Evolutionary conservation across 2,329 filamentous ascomycete genomes (phyloP), one percentile per base, ranked within the genome.

Genomic region (Colletotrichum viniferum): DNA sequence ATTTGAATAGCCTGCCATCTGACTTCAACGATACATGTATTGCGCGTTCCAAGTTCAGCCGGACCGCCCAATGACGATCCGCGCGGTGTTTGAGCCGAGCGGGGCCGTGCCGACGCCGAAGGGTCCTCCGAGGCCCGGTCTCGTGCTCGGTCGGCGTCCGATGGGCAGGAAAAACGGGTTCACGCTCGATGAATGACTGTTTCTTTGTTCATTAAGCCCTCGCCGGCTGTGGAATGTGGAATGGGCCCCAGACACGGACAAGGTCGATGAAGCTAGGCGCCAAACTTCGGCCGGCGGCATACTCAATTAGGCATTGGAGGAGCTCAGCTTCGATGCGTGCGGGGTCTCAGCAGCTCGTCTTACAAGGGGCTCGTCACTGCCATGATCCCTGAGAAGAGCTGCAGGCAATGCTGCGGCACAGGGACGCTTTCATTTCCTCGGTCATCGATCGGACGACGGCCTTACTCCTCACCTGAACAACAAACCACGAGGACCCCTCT

Each of bases 301-400:
- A 60, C 36, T 48, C 58, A 24, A 69, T 62, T 52, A 14, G 26
- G 36, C 34, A 28, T 62, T 61, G 36, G 36, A 34, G 58, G 18
- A n/a, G 58, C 56, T 62, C 67, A 69, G 56, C 58, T 61, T 58
- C 67, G 34, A 61, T 32, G 67, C 56, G 28, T 69, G 67, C 67
- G 67, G 67, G 67, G 67, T 69, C 67, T 61, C 67, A 69, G 56
- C 58, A 61, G 67, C 34, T 48, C 55, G 10, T n/a, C 52, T 48
- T 61, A 48, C 66, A 69, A 60, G 67, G 67, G 28, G 24, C 9
- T 62, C 36, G 12, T 24, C n/a, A n/a, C 38, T 52, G 38, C 67
- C 67, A 62, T 69, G 34, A 69, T 69, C 56, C 67, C 55, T 69
- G 67, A 61, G n/a, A 10, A 52, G 55, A 69, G 66, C 56, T 69